Evolutionary conservation across 2,329 filamentous ascomycete species (phyloP), one percentile per base, ranked within the genome.

Genomic region (Pseudocercospora ulei): DNA sequence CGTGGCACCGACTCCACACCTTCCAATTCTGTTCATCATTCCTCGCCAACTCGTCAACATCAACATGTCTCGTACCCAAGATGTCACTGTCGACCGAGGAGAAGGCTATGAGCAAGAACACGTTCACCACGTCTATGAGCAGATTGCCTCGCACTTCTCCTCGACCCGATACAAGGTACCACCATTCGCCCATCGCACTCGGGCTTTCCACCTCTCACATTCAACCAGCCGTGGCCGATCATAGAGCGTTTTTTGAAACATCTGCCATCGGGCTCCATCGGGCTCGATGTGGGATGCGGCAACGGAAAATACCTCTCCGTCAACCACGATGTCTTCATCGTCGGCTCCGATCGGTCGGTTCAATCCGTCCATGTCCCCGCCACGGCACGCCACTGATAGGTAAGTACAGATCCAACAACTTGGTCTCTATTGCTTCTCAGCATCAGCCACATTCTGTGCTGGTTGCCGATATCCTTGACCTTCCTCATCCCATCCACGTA

Each of bases 281-380:
- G 90, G 6, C 70, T 94, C 19, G 90, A 98, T 62, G 71, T 96
- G 40, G 90, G 90, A 44, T 96, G 90, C 64, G 90, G 90, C 43
- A 98, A 98, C 65, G 90, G 90, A 51, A 96, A 96, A 69, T 95
- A 96, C 61, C 68, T 96, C 44, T 68, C 73, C 44, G 81, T 93
- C 41, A 92, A 92, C 63, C 71, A 70, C 13, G 64, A 75, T 52
- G 65, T 94, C 33, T 86, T 82, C 65, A 80, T 95, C 38, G 60
- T 96, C 43, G 88, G 78, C 41, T 88, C 81, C 39, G 90, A 96
- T 66, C 75, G 85, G 67, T 92, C 76, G 53, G 69, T 49, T 13
- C n/a, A 9, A 27, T 25, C 22, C 12, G 13, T 19, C 16, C 23
- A 37, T 9, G 20, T 9, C 18, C 36, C 18, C 39, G 14, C 11